phyloP scores from a whole-genome alignment of 169 alveolate genomes.

The Plasmodium blacklocki region DNA sequence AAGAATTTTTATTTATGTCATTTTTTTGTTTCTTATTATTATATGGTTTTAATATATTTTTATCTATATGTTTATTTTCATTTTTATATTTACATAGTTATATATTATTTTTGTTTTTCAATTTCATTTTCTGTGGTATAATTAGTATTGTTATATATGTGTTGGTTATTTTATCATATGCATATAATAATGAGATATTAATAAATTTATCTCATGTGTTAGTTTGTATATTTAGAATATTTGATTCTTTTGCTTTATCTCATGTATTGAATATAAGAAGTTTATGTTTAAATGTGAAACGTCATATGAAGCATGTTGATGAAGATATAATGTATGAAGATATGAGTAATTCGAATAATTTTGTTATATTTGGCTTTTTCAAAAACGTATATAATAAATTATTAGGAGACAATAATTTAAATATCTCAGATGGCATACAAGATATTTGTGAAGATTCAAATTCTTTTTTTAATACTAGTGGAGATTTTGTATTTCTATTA shows the following conservation, averaged over 20 bases:
- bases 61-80: slow-evolving; percentile 56
- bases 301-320: slow-evolving; percentile 30
- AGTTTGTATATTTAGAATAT: slow-evolving; percentile 57
- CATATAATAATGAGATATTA: slow-evolving; percentile 41
- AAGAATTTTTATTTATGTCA: slow-evolving; percentile 19
- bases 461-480: slow-evolving; percentile 26
- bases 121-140: slow-evolving; percentile 71
- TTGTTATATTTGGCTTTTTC: neutral
- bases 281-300: slow-evolving; percentile 43
- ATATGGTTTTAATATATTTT: slow-evolving; percentile 53
- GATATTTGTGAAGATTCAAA: slow-evolving; percentile 21
- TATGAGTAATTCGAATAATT: neutral
- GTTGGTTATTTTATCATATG: slow-evolving; percentile 48
- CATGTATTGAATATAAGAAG: slow-evolving; percentile 46
- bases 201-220: slow-evolving; percentile 33
- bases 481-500: slow-evolving; percentile 51
- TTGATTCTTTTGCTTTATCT: slow-evolving; percentile 64
- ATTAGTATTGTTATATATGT: slow-evolving; percentile 55
- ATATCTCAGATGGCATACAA: neutral
- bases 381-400: too few species aligned
- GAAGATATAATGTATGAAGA: neutral
- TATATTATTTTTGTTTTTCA: slow-evolving; percentile 49
- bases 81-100: slow-evolving; percentile 61
- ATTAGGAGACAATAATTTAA: too few species aligned
- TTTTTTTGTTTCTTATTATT: slow-evolving; percentile 43